Evolutionary conservation across 2,329 filamentous ascomycete genomes (phyloP), one percentile per base, ranked within the genome.

Genomic region (Beauveria australis): DNA sequence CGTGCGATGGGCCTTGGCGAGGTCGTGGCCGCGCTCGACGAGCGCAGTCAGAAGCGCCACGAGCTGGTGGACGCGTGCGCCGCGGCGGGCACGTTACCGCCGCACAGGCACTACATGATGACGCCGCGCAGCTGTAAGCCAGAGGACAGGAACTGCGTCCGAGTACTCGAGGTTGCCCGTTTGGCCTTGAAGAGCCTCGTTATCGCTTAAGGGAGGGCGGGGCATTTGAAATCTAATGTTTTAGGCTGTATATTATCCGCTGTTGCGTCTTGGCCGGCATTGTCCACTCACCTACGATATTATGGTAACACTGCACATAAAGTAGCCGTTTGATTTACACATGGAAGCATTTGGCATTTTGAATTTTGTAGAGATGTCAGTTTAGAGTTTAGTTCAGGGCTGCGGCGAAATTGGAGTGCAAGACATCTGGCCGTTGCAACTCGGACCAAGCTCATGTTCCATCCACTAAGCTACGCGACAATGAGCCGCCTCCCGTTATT

Each of bases 131-230:
- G 22, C 64, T 68, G 62, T 63, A 76, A 24, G 69, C 48, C 67
- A 10, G 70, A 73, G 53, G 67, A 76, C 28, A 69, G 74, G 16
- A 70, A 74, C 26, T 87, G 83, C 62, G 68, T 79, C 63, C 74
- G 73, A 61, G 77, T 86, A 40, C 76, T 87, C 19, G 76, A 81
- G 33, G 76, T 83, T 37, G 83, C 84, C 5, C 78, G 79, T 62
- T 66, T 74, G 49, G 80, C 82, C 2, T 74, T 86, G 56, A 79
- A 84, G 33, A 76, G 75, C 30, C 70, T 87, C 26, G 73, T 82
- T 14, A 85, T 87, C 70, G 74, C 80, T 19, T 84, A 46, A 30
- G n/a, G 3, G 22, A 8, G 16, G 14, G 30, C 12, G 2, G 30
- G 16, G 1, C 14, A 19, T 54, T 5, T 43, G 40, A 40, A 43